Percentiles rank a stretch among this genome's conserved stretches.
phyloP scores from a whole-genome alignment of 345 rosid species.

The Gossypium longicalyx region DNA sequence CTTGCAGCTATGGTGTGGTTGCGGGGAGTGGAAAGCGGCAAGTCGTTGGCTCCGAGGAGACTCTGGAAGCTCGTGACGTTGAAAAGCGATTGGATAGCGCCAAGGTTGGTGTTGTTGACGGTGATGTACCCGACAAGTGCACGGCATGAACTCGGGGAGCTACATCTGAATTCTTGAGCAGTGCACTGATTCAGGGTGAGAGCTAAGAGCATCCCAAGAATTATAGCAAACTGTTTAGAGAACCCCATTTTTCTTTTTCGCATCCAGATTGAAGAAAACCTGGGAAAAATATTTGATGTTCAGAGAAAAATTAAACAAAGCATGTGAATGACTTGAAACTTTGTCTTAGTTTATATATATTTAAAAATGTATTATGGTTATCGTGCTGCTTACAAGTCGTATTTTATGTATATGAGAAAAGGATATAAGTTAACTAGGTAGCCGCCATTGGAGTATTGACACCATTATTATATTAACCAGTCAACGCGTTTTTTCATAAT shows the following conservation, averaged over 20 bases:
- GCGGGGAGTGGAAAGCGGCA: constrained; percentile 33
- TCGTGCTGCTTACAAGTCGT: neutral
- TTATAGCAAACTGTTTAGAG: neutral
- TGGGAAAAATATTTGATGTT: neutral
- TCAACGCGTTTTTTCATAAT: neutral
- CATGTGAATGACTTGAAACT: neutral
- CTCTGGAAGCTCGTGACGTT: constrained; percentile 32
- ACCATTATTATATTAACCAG: neutral
- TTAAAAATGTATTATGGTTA: neutral
- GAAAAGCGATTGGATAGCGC: constrained; percentile 45
- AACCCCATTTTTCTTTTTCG: constrained; percentile 6
- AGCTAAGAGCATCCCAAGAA: neutral
- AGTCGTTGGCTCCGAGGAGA: constrained; percentile 55
- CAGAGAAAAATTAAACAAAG: neutral
- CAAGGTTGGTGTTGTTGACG: constrained; percentile 45
- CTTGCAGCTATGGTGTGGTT: constrained; percentile 8
- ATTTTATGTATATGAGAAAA: neutral
- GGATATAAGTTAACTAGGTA: neutral
- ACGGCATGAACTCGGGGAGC: constrained; percentile 24
- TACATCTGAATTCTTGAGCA: constrained; percentile 44
- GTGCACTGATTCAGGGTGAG: neutral
- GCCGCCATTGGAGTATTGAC: neutral
- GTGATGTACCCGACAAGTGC: constrained; percentile 49
- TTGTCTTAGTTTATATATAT: neutral
- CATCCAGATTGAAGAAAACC: neutral